These are phyloP conservation scores for Curvularia hawaiiensis DNA, from an alignment of 2,329 filamentous ascomycete species.

Conservation along the genomic window DNA sequence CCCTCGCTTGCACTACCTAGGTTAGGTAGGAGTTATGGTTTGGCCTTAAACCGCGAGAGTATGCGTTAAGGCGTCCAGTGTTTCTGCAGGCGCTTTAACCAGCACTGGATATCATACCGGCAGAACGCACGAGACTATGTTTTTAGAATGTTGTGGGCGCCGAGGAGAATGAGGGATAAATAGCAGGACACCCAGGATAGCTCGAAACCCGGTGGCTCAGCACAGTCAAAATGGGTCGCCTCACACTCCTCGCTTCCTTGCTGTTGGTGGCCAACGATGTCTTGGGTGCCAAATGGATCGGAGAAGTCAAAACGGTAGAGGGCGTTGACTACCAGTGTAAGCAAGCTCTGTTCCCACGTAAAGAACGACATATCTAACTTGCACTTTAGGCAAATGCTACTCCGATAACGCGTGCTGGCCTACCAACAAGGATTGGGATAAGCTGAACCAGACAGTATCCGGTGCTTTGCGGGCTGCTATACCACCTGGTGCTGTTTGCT, in stretches of 20 bases:
- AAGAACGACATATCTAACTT: not conserved
- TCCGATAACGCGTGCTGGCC: constrained; percentile 44
- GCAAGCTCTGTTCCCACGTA: not conserved
- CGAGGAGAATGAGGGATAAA: constrained; percentile 9
- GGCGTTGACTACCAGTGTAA: constrained; percentile 35
- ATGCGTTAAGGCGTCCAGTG: constrained; percentile 9
- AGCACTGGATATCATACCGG: not conserved
- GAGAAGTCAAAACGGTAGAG: constrained; percentile 35
- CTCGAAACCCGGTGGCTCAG: not conserved
- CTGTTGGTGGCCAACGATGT: constrained; percentile 26
- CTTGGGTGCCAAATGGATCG: constrained; percentile 33
- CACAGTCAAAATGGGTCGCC: constrained; percentile 30
- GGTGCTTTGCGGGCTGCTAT: constrained; percentile 36
- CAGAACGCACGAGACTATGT: not conserved
- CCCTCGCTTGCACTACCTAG: constrained; percentile 1
- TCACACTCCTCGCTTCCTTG: constrained; percentile 26
- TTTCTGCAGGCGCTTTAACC: constrained; percentile 6
- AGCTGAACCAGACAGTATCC: constrained; percentile 37
- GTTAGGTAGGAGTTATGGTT: too few species aligned
- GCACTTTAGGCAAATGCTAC: constrained; percentile 37
- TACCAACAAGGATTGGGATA: constrained; percentile 30
- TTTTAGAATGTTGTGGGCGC: not conserved
- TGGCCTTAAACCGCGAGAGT: not conserved
- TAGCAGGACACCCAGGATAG: constrained; percentile 3
- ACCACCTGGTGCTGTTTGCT: constrained; percentile 40